Conservation (phyloP, 177 flowering plant genomes). For the Telopea speciosissima region DNA sequence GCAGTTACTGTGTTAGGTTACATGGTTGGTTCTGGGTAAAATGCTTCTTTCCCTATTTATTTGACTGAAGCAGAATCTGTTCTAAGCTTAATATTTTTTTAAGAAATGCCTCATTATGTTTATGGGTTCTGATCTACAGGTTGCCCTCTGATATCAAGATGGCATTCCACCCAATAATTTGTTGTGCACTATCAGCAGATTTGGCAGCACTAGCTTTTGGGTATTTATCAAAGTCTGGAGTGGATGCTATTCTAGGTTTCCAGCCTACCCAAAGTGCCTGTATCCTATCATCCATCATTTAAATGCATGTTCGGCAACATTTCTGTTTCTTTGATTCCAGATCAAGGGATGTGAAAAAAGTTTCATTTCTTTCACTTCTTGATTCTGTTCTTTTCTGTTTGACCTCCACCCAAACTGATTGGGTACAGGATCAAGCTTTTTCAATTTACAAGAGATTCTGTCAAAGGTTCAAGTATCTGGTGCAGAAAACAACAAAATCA, state of each 20-base stretch:
- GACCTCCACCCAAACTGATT: no score
- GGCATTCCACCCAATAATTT: conserved; percentile 86
- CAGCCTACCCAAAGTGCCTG: neutral
- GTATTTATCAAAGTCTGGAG: conserved; percentile 57
- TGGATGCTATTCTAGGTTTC: conserved; percentile 77
- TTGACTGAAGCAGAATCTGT: no score
- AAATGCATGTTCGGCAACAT: no score
- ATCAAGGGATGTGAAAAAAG: no score
- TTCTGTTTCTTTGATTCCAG: no score
- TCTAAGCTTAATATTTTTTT: neutral
- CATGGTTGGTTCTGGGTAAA: conserved; percentile 85
- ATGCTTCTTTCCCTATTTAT: conserved; percentile 2
- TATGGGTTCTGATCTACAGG: conserved; percentile 28
- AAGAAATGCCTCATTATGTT: neutral
- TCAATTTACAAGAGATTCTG: no score
- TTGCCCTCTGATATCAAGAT: conserved; percentile 68
- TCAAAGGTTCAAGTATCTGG: no score
- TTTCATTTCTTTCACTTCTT: no score
- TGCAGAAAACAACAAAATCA: no score
- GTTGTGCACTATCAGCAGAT: conserved; percentile 84
- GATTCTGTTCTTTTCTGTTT: no score
- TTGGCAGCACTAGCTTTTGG: conserved; percentile 78
- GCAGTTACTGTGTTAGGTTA: conserved; percentile 89
- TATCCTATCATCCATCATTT: no score
- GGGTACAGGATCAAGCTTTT: no score